phyloP scores from a whole-genome alignment of 1,284 basidiomycete genomes.

The Apiotrichum brassicae region DNA sequence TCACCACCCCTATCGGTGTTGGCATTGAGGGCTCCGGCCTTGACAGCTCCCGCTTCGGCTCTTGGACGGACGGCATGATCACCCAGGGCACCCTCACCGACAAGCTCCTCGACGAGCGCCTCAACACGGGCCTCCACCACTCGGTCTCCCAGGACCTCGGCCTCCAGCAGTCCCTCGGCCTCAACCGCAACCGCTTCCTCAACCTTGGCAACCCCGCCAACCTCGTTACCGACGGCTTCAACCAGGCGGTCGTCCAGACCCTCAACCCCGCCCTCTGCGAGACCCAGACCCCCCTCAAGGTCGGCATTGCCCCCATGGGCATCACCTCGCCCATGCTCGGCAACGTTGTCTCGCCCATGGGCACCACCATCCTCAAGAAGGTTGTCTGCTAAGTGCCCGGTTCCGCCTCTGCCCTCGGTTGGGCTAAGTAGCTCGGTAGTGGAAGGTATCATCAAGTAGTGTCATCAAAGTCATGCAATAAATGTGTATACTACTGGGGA shows the following conservation, averaged over 20 bases:
- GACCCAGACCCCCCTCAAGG: neutral
- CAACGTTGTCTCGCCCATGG: neutral
- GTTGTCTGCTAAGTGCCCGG: neutral
- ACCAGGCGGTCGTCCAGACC: constrained; percentile 1
- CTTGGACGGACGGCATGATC: too few relatives aligned
- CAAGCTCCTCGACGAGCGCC: neutral
- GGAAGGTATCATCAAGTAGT: too few relatives aligned
- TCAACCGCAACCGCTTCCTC: too few relatives aligned
- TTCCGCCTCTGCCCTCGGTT: too few relatives aligned
- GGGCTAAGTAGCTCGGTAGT: neutral
- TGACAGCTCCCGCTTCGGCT: neutral
- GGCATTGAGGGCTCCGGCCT: neutral
- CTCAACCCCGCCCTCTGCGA: constrained; percentile 2
- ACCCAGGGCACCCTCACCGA: neutral
- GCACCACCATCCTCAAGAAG: neutral
- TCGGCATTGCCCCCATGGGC: too few relatives aligned
- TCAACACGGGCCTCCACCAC: neutral
- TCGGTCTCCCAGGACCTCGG: neutral
- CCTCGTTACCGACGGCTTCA: neutral
- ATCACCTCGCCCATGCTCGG: neutral
- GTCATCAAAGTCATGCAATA: too few relatives aligned
- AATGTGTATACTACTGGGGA: too few relatives aligned
- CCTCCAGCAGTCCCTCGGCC: neutral
- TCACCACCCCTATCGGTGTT: neutral
- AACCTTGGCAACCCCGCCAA: neutral